Evolutionary conservation across 148 eudicot species (phyloP), one percentile per base, ranked within the genome.

Genomic region (Rhododendron vialii): DNA sequence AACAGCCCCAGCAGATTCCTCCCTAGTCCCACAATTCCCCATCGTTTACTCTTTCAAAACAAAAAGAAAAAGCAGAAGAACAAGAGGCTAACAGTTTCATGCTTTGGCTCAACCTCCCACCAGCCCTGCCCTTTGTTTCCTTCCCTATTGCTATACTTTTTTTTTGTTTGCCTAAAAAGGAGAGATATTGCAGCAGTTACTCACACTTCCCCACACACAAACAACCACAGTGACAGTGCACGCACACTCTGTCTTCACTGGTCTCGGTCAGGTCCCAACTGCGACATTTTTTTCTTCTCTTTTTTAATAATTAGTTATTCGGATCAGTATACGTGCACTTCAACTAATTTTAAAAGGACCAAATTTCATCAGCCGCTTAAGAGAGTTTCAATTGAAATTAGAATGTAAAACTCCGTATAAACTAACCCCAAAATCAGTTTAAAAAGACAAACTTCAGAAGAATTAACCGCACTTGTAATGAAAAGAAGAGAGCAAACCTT

Each of bases 21-120:
- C 99, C 86, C 96, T 89, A 92, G 96, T 96, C 30, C 98, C 99
- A 88, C 99, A 96, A 89, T 95, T 96, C n/a, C 99, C 99, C 98
- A 95, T 95, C 36, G 75, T 73, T 55, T 69, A 17, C 79, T 18
- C 7, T 22, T 75, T 18, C 50, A 20, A 20, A 76, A 38, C 53
- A 47, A 78, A 55, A 77, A 18, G 79, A 18, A 75, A 7, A 36
- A 75, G 47, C 12, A 24, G 71, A 65, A 65, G 71, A 73, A 73
- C 18, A 73, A 73, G 82, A 28, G 61, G 82, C 41, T 35, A 48
- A 50, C 82, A 45, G 55, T 78, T 43, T 78, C 81, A 78, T 78
- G n/a, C 81, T 78, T 78, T 26, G 55, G 81, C 30, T 43, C 65
- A 59, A 59, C 26, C 65, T 59, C 65, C 65, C 65, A 59, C n/a